Evolutionary conservation across 495 filamentous ascomycete genomes (phyloP), one percentile per base, ranked within the genome.

Genomic region (Talaromyces liani): DNA sequence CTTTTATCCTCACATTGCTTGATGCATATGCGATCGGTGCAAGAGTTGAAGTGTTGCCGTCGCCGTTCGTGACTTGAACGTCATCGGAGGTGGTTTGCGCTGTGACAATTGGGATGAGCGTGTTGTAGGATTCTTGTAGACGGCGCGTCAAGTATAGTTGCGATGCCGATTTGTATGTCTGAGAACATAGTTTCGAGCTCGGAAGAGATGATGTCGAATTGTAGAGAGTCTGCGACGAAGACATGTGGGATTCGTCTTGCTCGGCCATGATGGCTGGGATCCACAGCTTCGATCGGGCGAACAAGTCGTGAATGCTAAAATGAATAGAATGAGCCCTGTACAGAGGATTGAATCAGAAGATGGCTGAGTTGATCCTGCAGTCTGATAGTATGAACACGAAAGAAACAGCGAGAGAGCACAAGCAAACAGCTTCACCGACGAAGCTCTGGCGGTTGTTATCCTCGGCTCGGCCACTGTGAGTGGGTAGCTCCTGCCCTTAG

Each of bases 91-190:
- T 27, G 61, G 64, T 65, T 24, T 77, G 71, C 3, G 67, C 61
- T 0, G 82, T 83, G 62, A 98, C 87, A 63, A 97, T 80, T 2
- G 93, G 91, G 31, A 92, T 79, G 31, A 98, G 82, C 2, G 85
- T 88, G 4, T 86, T 85, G n/a, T 97, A 80, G 0, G 93, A 90
- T 75, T 98, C 94, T 65, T 88, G 87, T 49, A 98, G 80, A 10
- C 93, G 88, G 69, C 93, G 91, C 69, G 95, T 98, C 47, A 98
- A 78, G 75, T 93, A 98, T 6, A 97, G 85, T 64, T 91, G 88
- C 10, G 91, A 92, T 53, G 93, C 90, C 76, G 93, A 91, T 65
- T 92, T 88, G 77, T 96, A 97, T 53, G 77, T 79, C 64, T 75
- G 76, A 59, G 78, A 80, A 71, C 76, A 80, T 4, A 90, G 82